These are phyloP conservation scores for Xylariaceae sp. DNA, from an alignment of 2,329 filamentous ascomycete genomes.

Conservation along the genomic window DNA sequence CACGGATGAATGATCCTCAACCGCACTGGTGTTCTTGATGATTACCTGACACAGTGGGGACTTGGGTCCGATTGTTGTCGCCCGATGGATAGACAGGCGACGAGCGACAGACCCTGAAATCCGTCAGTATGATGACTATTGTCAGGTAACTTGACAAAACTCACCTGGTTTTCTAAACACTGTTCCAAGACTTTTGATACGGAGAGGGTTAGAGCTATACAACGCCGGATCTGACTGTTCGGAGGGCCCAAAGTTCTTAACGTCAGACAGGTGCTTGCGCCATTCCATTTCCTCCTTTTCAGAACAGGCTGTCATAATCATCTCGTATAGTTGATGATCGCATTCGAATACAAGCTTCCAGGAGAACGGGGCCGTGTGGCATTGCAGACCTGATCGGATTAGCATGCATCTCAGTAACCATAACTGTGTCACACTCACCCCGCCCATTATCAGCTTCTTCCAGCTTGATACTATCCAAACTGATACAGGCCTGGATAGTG, in stretches of 20 bases:
- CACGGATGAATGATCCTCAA: slow-evolving; percentile 47
- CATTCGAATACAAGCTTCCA: slow-evolving; percentile 89
- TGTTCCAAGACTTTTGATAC: slow-evolving; percentile 68
- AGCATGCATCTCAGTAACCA: neutral
- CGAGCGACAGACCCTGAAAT: slow-evolving; percentile 55
- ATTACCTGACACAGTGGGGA: slow-evolving; percentile 69
- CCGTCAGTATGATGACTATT: neutral
- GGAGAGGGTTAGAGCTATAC: slow-evolving; percentile 60
- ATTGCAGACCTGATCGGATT: slow-evolving; percentile 65
- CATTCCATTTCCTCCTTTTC: slow-evolving; percentile 74
- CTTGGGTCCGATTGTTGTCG: slow-evolving; percentile 67
- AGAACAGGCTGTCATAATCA: slow-evolving; percentile 83
- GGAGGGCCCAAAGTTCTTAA: slow-evolving; percentile 46
- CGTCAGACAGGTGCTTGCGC: slow-evolving; percentile 60
- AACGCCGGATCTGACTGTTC: slow-evolving; percentile 44
- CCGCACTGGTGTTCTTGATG: slow-evolving; percentile 74
- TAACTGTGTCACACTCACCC: slow-evolving; percentile 43
- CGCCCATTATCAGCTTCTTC: slow-evolving; percentile 71
- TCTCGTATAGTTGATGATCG: slow-evolving; percentile 70
- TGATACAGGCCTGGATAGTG: slow-evolving; percentile 68
- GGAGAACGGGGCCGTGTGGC: slow-evolving; percentile 76
- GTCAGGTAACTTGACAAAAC: neutral
- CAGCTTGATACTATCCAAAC: slow-evolving; percentile 58
- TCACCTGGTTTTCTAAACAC: slow-evolving; percentile 68
- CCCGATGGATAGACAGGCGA: slow-evolving; percentile 71